Percentiles rank a stretch among this genome's conserved stretches.
These are phyloP conservation scores for Arthrinium phaeospermum DNA, from an alignment of 2,329 filamentous ascomycete species.

Conservation along the genomic window DNA sequence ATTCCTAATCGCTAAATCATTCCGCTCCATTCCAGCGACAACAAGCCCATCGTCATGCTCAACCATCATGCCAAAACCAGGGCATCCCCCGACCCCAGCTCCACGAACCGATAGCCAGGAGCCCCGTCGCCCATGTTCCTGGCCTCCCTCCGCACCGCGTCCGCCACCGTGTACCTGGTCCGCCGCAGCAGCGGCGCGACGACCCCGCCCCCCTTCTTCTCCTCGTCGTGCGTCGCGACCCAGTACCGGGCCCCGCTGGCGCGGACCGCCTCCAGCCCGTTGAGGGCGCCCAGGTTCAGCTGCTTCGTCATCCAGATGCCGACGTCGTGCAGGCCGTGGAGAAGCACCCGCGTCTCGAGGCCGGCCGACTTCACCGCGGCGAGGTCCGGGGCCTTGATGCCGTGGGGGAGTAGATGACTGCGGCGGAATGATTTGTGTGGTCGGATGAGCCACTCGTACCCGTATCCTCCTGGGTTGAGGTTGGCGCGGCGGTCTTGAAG, in stretches of 20 bases:
- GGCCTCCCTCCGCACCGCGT: constrained; percentile 46
- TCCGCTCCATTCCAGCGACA: too few relatives aligned
- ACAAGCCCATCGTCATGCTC: too few relatives aligned
- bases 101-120: constrained; percentile 53
- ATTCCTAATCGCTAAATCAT: not conserved
- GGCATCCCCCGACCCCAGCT: constrained; percentile 62
- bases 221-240: constrained; percentile 70
- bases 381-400: constrained; percentile 56
- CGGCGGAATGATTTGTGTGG: constrained; percentile 23
- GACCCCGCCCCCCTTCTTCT: constrained; percentile 63
- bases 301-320: constrained; percentile 56
- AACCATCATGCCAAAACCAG: constrained; percentile 46
- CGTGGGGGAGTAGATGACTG: constrained; percentile 70
- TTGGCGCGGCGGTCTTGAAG: constrained; percentile 45
- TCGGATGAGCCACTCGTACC: constrained; percentile 11
- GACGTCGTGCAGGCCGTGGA: constrained; percentile 70
- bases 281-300: constrained; percentile 67
- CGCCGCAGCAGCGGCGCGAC: constrained; percentile 57
- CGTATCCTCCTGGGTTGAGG: constrained; percentile 7
- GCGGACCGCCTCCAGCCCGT: constrained; percentile 62
- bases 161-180: constrained; percentile 49
- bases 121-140: constrained; percentile 37
- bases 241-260: constrained; percentile 63
- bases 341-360: constrained; percentile 60
- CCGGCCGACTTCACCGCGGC: constrained; percentile 47